Evolutionary conservation across 768 basidiomycete genomes (phyloP), one percentile per base, ranked within the genome.

Genomic region (Tylopilus sp.): DNA sequence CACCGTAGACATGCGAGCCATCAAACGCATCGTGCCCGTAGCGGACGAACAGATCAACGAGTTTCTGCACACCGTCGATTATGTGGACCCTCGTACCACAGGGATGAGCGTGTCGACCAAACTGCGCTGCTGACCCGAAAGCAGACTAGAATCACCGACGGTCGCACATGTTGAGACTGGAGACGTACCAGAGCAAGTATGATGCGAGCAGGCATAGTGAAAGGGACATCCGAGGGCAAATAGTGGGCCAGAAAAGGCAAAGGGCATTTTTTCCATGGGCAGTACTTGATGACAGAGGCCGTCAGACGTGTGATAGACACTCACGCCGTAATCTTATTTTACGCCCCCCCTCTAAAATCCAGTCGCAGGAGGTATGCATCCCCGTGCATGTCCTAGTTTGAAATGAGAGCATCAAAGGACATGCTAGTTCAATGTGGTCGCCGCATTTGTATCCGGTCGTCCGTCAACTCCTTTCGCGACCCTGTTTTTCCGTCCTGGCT

Each of bases 401-500:
- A 46, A 22, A 22, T 18, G 4, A 13, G 12, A 38, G 20, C n/a
- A 56, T 39, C 23, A 1, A 36, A 22, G 39, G 33, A 35, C 42
- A 44, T 9, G 18, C 61, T 56, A 68, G 42, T 65, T 65, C 26
- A 58, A 48, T 13, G 52, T 13, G 43, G 52, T 62, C 20, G 60
- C 53, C 15, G 55, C 54, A 23, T 59, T 48, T 47, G 48, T 38
- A 23, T 56, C 56, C 30, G 57, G 13, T 23, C 50, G 59, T 47
- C 55, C 55, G 36, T 52, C 47, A 13, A 74, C 56, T 28, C 62
- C 69, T 31, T 61, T 67, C 51, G 63, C 53, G 15, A 63, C 59
- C 48, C 66, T 67, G 30, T 47, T 58, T 12, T 65, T 57, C 1
- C 64, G 64, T 39, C 63, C 63, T 42, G 69, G 57, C 25, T 63